A percentile compares a stretch with the other conserved stretches of the same genome.
Evolutionary conservation across 73 alveolate species (phyloP).

Genomic region (Tetrahymena elliotti): DNA sequence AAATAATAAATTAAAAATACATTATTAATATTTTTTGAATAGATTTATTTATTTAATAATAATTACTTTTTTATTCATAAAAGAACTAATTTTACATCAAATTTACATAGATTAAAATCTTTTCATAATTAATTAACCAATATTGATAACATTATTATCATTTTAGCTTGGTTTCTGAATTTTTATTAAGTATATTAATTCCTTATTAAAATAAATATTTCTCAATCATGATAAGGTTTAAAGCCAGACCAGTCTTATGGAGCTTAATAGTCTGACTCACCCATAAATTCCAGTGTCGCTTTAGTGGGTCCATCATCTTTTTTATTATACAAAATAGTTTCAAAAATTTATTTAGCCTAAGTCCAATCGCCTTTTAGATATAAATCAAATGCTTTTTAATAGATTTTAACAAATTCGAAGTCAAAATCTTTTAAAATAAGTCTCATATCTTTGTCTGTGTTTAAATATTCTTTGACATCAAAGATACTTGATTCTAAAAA

Average conservation of each 20-base stretch:
- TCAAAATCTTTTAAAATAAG: slow-evolving; percentile 46
- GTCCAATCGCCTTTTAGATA: slow-evolving; percentile 65
- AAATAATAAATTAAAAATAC: too few species aligned
- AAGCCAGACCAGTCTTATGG: slow-evolving; percentile 72
- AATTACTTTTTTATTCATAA: too few species aligned
- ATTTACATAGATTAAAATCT: too few species aligned
- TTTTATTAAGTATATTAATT: too few species aligned
- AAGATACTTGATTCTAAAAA: neutral
- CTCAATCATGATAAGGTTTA: slow-evolving; percentile 1
- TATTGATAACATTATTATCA: too few species aligned
- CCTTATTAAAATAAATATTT: neutral
- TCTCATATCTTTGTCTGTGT: slow-evolving; percentile 28
- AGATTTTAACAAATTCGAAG: slow-evolving; percentile 20
- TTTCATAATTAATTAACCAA: too few species aligned
- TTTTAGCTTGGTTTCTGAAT: too few species aligned
- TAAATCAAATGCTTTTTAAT: slow-evolving; percentile 51
- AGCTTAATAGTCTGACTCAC: slow-evolving; percentile 46
- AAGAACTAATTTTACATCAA: too few species aligned
- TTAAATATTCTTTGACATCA: neutral
- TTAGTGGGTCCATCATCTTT: slow-evolving; percentile 39
- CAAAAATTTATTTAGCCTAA: slow-evolving; percentile 47
- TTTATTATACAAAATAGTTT: slow-evolving; percentile 20
- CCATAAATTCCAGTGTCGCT: slow-evolving; percentile 53
- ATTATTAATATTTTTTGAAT: too few species aligned
- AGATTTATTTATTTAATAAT: too few species aligned